A percentile compares a stretch with the other conserved stretches of the same genome.
These are phyloP conservation scores for Phialemoniopsis sp. DNA, from an alignment of 2,329 filamentous ascomycete genomes.

Conservation along the genomic window DNA sequence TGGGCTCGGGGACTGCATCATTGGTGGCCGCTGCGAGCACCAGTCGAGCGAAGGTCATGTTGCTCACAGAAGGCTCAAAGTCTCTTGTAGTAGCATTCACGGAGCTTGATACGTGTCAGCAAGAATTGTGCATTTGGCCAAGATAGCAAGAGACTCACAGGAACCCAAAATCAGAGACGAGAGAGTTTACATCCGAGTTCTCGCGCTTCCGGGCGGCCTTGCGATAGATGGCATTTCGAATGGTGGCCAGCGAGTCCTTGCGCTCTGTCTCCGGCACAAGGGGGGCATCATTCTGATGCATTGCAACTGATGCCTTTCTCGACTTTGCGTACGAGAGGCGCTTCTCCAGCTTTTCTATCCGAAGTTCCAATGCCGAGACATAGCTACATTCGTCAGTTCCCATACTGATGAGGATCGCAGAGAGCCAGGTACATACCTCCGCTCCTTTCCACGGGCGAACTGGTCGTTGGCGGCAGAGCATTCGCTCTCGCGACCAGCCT, in stretches of 20 bases:
- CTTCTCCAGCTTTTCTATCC: constrained; percentile 82
- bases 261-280: constrained; percentile 43
- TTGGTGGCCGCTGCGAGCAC: constrained; percentile 80
- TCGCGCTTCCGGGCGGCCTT: constrained; percentile 65
- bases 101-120: constrained; percentile 49
- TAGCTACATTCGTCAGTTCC: constrained; percentile 49
- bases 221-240: constrained; percentile 59
- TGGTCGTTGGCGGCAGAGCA: constrained; percentile 95
- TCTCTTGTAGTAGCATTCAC: constrained; percentile 94
- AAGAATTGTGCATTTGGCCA: not conserved
- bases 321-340: constrained; percentile 67
- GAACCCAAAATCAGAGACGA: constrained; percentile 92
- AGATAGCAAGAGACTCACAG: constrained; percentile 49
- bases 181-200: constrained; percentile 81
- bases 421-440: constrained; percentile 54
- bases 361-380: constrained; percentile 89
- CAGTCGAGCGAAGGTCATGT: constrained; percentile 88
- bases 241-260: constrained; percentile 59
- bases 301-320: constrained; percentile 65
- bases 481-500: constrained; percentile 77
- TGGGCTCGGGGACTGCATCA: constrained; percentile 62
- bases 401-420: too few species aligned
- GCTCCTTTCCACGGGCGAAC: constrained; percentile 90
- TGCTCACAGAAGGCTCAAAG: constrained; percentile 82
- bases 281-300: constrained; percentile 54